Conservation (phyloP, 257 asterid species). For the Solanum microdontum region DNA sequence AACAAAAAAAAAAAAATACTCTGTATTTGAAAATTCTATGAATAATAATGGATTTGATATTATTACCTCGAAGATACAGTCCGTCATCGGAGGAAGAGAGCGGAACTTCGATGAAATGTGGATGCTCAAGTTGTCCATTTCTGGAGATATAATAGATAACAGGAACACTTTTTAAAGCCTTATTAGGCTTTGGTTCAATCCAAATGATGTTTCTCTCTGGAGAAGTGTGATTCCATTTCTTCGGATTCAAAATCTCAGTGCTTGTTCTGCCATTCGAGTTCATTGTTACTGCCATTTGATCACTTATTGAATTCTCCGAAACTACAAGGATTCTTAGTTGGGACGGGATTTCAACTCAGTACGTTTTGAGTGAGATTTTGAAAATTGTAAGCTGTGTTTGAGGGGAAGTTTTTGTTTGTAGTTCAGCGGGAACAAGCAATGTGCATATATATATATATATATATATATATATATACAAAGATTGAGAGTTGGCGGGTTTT, state of each 20-base stretch:
- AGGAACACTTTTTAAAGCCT: constrained; percentile 6
- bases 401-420: not conserved
- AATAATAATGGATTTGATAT: not conserved
- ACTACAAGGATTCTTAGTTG: not conserved
- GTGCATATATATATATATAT: not conserved
- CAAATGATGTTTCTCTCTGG: constrained; percentile 5
- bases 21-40: not conserved
- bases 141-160: constrained; percentile 29
- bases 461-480: not conserved
- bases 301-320: not conserved
- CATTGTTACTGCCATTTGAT: not conserved
- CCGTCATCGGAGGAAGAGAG: constrained; percentile 18
- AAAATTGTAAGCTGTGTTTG: not conserved
- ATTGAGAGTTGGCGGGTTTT: not conserved
- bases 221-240: constrained; percentile 7
- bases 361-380: not conserved
- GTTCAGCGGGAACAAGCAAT: not conserved
- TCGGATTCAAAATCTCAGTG: constrained; percentile 15
- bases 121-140: constrained; percentile 33
- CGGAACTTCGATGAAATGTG: constrained; percentile 26
- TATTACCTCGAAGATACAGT: constrained; percentile 25
- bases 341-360: not conserved
- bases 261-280: constrained; percentile 6
- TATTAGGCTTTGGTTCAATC: constrained; percentile 2
- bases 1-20: not conserved